Base-by-base conservation (phyloP, 2,329 filamentous ascomycete genomes). In the Scleromitrula shiraiana region DNA sequence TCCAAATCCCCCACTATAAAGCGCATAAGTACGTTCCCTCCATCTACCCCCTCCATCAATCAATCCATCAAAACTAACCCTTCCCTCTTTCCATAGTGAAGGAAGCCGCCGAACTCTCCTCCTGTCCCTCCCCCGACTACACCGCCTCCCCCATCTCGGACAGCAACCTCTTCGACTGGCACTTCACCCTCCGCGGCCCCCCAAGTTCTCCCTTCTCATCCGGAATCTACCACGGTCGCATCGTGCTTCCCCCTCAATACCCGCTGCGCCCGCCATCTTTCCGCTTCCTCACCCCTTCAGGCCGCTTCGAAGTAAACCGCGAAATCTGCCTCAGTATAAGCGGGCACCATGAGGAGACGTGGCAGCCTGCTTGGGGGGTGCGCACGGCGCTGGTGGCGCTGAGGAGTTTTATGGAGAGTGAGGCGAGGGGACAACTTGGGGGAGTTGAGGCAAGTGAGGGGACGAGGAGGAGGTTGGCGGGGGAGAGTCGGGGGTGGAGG, bases 321-420 rank as follows among this genome's bases (percentile, higher is more conserved):
- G 91, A 97, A 71, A 97, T 98, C 59, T 98, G 93, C 64, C 79
- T 98, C 14, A 88, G 81, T 60, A 98, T 97, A 61, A 87, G 81
- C 44, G 91, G 90, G 2, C 91, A 96, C 67, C 93, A 98, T 68
- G 93, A 97, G 66, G 93, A 97, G 71, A 95, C 88, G 14, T 98
- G 93, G 93, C 91, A 96, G 74, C 93, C 93, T 0, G 93, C 93
- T 0, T 98, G 93, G 93, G 93, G 93, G 0, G 84, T 98, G 8
- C 77, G 93, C 51, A 97, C 93, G 4, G 91, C 93, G 14, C 70
- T 98, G 6, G 77, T 82, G 35, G 80, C 80, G 27, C 79, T 97
- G 41, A 72, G 93, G 46, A 85, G 80, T 58, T 96, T 96, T 67
- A 97, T 98, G 89, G 89, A 94, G 65, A 90, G 85, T 3, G 87